phyloP scores from a whole-genome alignment of 768 basidiomycete species.

The Collybia sordida region DNA sequence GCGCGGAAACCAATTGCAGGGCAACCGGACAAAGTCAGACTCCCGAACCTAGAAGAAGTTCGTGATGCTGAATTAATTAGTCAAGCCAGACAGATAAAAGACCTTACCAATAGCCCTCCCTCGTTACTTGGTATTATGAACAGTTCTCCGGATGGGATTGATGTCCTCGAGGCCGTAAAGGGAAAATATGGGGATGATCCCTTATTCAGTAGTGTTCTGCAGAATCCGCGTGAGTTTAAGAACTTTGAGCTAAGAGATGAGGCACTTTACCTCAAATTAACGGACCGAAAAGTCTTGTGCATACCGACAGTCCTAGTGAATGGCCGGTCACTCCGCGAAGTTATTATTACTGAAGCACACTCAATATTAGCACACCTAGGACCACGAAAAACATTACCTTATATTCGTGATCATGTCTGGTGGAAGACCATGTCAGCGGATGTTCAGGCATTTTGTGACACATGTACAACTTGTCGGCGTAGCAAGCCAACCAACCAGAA shows the following conservation, averaged over 20 bases:
- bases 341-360: constrained; percentile 35
- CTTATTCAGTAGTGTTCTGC: constrained; percentile 14
- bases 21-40: neutral
- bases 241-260: constrained; percentile 14
- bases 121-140: neutral
- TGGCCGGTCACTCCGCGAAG: constrained; percentile 19
- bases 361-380: constrained; percentile 36
- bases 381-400: constrained; percentile 26
- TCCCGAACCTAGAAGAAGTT: neutral
- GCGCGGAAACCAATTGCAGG: neutral
- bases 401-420: constrained; percentile 32
- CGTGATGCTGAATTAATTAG: too few species aligned
- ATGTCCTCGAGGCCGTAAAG: constrained; percentile 7
- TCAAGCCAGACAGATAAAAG: neutral
- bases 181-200: constrained; percentile 5
- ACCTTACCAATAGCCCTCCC: too few species aligned
- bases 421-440: constrained; percentile 32
- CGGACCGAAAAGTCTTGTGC: constrained; percentile 9
- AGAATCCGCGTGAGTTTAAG: constrained; percentile 11
- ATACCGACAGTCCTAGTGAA: constrained; percentile 17
- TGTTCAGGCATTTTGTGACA: constrained; percentile 21
- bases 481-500: constrained; percentile 20
- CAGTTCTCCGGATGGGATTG: constrained; percentile 4
- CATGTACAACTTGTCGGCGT: constrained; percentile 18
- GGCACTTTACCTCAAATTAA: constrained; percentile 13